Evolutionary conservation across 495 filamentous ascomycete species (phyloP).

Genomic region (Cercophora newfieldiana): DNA sequence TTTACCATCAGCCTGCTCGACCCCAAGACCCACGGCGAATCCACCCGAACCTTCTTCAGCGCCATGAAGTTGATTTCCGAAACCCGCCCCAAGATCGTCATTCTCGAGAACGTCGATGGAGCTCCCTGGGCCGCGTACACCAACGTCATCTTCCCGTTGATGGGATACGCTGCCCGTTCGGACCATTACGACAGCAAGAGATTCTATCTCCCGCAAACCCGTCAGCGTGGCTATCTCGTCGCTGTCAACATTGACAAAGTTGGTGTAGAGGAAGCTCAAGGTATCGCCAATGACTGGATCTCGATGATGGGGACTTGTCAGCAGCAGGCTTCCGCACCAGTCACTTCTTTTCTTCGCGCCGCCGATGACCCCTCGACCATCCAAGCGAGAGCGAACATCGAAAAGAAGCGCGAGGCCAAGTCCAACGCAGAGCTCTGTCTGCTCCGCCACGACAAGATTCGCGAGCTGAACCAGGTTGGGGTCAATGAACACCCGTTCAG

Average conservation of each 20-base stretch:
- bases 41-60: constrained; percentile 66
- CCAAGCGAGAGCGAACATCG: constrained; percentile 48
- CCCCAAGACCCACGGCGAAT: constrained; percentile 43
- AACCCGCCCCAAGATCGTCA: constrained; percentile 61
- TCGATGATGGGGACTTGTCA: constrained; percentile 44
- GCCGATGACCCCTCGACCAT: constrained; percentile 59
- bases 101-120: constrained; percentile 71
- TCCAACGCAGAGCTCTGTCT: constrained; percentile 5
- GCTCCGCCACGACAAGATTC: constrained; percentile 24
- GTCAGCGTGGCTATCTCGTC: constrained; percentile 70
- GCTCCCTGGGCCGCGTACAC: constrained; percentile 65
- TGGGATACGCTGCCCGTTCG: constrained; percentile 56
- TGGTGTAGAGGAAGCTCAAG: constrained; percentile 25
- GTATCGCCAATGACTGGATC: constrained; percentile 23
- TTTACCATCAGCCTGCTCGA: not conserved
- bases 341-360: constrained; percentile 61
- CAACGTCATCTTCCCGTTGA: constrained; percentile 43
- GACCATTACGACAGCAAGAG: constrained; percentile 66
- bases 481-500: constrained; percentile 26
- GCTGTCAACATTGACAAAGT: constrained; percentile 55
- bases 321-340: constrained; percentile 62
- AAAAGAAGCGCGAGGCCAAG: constrained; percentile 23
- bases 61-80: constrained; percentile 58
- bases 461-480: constrained; percentile 7
- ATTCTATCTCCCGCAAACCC: constrained; percentile 79